A percentile compares a stretch with the other conserved stretches of the same genome.
phyloP scores from a whole-genome alignment of 2,329 filamentous ascomycete species.

The Basipetospora chlamydospora region DNA sequence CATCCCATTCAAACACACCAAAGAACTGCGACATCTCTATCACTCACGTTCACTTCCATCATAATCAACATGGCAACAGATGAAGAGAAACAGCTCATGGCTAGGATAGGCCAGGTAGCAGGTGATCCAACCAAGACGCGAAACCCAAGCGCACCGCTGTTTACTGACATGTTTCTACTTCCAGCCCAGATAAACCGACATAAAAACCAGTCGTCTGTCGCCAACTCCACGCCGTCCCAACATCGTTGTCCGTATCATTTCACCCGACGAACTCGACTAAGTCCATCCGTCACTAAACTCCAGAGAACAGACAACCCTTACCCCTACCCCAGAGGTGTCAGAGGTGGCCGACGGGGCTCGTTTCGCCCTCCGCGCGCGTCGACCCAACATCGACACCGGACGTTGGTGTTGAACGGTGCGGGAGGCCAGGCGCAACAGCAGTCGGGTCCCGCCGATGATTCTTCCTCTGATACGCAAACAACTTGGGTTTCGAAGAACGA shows the following conservation, averaged over 20 bases:
- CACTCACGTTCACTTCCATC: background rate
- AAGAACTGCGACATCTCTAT: background rate
- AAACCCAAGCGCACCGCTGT: background rate
- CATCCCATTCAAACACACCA: background rate
- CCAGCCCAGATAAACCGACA: constrained; percentile 67
- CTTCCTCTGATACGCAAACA: constrained; percentile 21
- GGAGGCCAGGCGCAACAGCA: constrained; percentile 10
- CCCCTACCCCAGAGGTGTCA: background rate
- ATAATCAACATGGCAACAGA: constrained; percentile 24
- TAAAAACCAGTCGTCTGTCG: constrained; percentile 40
- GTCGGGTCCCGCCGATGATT: constrained; percentile 12
- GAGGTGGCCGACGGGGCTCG: background rate
- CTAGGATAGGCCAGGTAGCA: constrained; percentile 36
- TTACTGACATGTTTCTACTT: background rate
- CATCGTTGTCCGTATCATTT: constrained; percentile 20
- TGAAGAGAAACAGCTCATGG: constrained; percentile 38
- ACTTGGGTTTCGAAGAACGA: constrained; percentile 59
- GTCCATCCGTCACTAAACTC: constrained; percentile 1
- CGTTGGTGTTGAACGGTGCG: constrained; percentile 47
- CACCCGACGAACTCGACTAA: background rate
- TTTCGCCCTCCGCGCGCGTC: constrained; percentile 19
- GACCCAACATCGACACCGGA: constrained; percentile 29
- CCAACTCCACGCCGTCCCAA: constrained; percentile 14
- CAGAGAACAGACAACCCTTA: constrained; percentile 3
- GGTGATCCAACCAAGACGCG: constrained; percentile 16